Evolutionary conservation across 345 rosid species (phyloP), one percentile per base, ranked within the genome.

Genomic region (Linum usitatissimum): DNA sequence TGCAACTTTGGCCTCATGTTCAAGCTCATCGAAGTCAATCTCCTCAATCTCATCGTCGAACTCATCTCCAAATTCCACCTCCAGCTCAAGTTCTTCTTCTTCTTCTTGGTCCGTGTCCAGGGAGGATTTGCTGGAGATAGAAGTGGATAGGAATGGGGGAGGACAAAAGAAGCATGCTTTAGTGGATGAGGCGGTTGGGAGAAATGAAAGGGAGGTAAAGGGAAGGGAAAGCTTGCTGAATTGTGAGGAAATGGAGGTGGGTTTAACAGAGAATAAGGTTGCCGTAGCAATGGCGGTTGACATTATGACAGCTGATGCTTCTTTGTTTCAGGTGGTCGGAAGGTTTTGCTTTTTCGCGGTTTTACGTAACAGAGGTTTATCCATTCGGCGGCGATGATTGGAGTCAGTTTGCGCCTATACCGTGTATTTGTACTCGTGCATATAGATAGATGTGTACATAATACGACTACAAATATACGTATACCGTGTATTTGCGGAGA

Each of bases 1-100:
- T 17, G 81, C 90, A n/a, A 64, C 80, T 45, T 71, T 67, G 0
- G 96, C 98, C 76, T 91, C 95, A 39, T 76, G 71, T 69, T 91
- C 92, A 9, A 91, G 85, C 53, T 68, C 75, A 36, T 83, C 80
- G 49, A 79, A 66, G 62, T 88, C 98, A 55, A 88, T 40, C 14
- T 53, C 64, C 60, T 40, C 51, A 7, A 59, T 63, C 42, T 66
- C 81, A 36, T 63, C 65, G 7, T 72, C 78, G 2, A 61, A 59
- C 56, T 67, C 69, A 8, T 63, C 38, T 1, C 8, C 51, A 45
- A 45, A 10, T 45, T 45, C 51, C 51, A 10, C 15, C 14, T 45
- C 51, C 15, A 45, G 3, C 51, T 45, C 67, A 18, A 18, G 6
- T 23, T 55, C 77, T 6, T 2, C 9, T n/a, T 21, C 59, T 10